Evolutionary conservation across 139 green algal species (phyloP), one percentile per base, ranked within the genome.

Genomic region (Nannochloris sp.): DNA sequence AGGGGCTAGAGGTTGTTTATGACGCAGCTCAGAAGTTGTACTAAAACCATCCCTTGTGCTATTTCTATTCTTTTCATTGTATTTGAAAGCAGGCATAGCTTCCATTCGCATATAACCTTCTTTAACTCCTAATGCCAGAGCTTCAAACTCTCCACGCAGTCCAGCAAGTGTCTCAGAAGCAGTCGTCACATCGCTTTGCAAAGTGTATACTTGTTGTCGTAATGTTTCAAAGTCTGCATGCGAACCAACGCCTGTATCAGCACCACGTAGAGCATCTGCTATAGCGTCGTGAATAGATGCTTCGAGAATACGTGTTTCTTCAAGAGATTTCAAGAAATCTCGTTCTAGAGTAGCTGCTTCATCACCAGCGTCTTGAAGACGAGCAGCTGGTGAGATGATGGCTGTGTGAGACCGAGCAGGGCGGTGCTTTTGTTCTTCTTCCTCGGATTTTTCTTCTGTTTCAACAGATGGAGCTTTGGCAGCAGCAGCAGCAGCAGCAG

Each of bases 261-360:
- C 35, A 65, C 39, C 1, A 48, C 61, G 42, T 19, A 51, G 19
- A 19, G 42, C 42, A 19, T 64, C 23, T 27, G 42, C 31, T 23
- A 77, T 53, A 0, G 42, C 31, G 13, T 53, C 56, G 15, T 60
- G 47, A 35, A 77, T 24, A 14, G 55, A 33, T 3, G 54, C 61
- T 60, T 79, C 68, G 48, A 72, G 38, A 29, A 42, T 12, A 13
- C 61, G 68, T 24, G 61, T 76, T 45, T 77, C 34, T 29, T 37
- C 29, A 54, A 75, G 55, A 1, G 73, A 80, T 42, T 60, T 37
- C 24, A 80, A 53, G 32, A 78, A 78, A 29, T 78, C 71, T 0
- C 36, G 36, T 24, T 78, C 71, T 54, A 75, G 48, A 6, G 45
- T 60, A 0, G 64, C 71, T 27, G 59, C 64, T 31, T 75, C 71